A percentile compares a stretch with the other conserved stretches of the same genome.
Conservation (phyloP, 768 basidiomycete species). For the Neoboletus brunneissimus region DNA sequence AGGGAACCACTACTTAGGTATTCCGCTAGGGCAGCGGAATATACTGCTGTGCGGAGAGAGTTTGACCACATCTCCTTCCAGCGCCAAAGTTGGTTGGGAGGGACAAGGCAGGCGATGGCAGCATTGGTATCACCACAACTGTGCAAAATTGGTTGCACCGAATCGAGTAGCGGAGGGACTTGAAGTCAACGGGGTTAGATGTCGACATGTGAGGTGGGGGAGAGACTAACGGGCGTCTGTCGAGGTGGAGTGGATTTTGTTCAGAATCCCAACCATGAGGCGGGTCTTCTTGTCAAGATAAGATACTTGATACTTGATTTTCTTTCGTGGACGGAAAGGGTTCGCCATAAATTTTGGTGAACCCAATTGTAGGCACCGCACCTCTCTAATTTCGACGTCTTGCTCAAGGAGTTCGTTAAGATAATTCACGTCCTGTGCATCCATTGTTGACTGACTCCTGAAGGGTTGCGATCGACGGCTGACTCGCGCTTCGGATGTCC, state of each 20-base stretch:
- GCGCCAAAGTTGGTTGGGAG: conserved; percentile 73
- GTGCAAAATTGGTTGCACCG: conserved; percentile 52
- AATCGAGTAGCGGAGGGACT: conserved; percentile 63
- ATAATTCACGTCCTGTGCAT: conserved; percentile 49
- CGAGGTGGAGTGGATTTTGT: conserved; percentile 77
- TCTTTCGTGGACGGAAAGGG: conserved; percentile 41
- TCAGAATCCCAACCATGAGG: conserved; percentile 68
- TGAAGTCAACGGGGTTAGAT: conserved; percentile 10
- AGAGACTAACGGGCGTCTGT: conserved; percentile 49
- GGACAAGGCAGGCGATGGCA: conserved; percentile 57
- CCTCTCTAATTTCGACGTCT: conserved; percentile 66
- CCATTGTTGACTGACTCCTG: conserved; percentile 42
- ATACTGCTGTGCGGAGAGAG: conserved; percentile 64
- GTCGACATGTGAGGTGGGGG: conserved; percentile 6
- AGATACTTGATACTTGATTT: conserved; percentile 74
- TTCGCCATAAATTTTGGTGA: conserved; percentile 1
- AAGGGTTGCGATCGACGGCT: background rate
- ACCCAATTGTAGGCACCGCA: conserved; percentile 27
- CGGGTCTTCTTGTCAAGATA: conserved; percentile 76
- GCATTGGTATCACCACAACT: conserved; percentile 51
- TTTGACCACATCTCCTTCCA: conserved; percentile 85
- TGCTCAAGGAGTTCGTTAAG: conserved; percentile 60
- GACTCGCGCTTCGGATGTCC: conserved; percentile 5
- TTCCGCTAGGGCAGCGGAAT: conserved; percentile 60
- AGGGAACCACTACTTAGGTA: conserved; percentile 61